phyloP scores from a whole-genome alignment of 1,139 yeast species.

The Chernovozyma aurita region DNA sequence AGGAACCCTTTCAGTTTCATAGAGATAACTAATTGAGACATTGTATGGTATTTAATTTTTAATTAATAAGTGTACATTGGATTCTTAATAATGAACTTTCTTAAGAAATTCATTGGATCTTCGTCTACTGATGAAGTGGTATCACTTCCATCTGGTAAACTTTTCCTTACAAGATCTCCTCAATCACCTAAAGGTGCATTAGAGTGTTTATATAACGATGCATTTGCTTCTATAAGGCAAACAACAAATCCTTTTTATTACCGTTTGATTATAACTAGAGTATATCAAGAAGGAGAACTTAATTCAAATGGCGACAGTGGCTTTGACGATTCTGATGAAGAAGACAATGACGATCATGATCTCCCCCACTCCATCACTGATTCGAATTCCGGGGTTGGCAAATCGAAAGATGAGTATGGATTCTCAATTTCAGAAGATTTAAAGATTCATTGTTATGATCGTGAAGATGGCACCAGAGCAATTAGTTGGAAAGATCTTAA shows the following conservation, averaged over 20 bases:
- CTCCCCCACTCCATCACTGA: conserved; percentile 22
- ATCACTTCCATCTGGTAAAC: conserved; percentile 74
- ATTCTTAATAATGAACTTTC: conserved; percentile 86
- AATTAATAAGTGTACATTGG: too few relatives aligned
- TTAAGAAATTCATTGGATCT: conserved; percentile 64
- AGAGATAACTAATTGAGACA: too few relatives aligned
- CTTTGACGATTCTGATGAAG: conserved; percentile 53
- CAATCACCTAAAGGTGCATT: conserved; percentile 81
- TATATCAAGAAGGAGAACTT: conserved; percentile 63
- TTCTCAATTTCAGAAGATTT: conserved; percentile 66
- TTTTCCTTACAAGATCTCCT: conserved; percentile 69
- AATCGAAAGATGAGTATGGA: conserved; percentile 58
- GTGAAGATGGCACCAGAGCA: conserved; percentile 34
- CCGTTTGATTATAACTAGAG: conserved; percentile 69
- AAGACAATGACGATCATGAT: conserved; percentile 45
- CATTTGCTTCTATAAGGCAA: conserved; percentile 66
- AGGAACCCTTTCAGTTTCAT: too few relatives aligned
- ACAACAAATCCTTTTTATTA: conserved; percentile 64
- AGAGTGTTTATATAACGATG: conserved; percentile 82
- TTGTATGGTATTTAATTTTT: too few relatives aligned
- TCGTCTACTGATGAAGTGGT: conserved; percentile 64
- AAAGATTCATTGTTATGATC: conserved; percentile 38
- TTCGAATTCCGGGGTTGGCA: conserved; percentile 20
- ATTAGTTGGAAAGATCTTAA: conserved; percentile 79
- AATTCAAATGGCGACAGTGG: conserved; percentile 29